phyloP scores from a whole-genome alignment of 2,329 filamentous ascomycete species.

The Geoglossum cookeanum region DNA sequence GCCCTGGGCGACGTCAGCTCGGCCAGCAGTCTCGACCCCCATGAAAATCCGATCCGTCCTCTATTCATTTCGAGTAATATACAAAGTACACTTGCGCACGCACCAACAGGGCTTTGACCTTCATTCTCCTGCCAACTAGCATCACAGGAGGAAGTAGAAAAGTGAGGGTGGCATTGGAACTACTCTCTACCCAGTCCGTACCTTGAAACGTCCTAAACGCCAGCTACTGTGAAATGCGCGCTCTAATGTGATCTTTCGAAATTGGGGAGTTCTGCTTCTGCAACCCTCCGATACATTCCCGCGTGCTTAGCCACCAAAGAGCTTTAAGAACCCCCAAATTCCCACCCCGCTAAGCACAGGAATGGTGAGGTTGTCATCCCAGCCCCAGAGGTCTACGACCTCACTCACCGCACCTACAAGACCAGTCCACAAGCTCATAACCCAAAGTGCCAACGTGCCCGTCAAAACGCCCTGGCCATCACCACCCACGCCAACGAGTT shows the following conservation, averaged over 20 bases:
- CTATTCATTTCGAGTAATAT: not conserved
- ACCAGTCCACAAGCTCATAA: conserved; percentile 77
- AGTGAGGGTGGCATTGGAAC: not conserved
- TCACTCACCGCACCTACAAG: conserved; percentile 77
- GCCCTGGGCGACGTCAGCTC: too few relatives aligned
- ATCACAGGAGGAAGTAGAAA: not conserved
- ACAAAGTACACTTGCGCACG: not conserved
- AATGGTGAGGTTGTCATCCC: conserved; percentile 97
- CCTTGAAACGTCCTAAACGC: not conserved
- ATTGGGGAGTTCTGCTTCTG: too few relatives aligned
- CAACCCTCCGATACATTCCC: not conserved
- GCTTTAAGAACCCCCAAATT: conserved; percentile 77
- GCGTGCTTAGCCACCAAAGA: conserved; percentile 38
- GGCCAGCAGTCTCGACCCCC: too few relatives aligned
- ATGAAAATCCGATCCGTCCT: not conserved
- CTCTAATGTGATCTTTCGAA: not conserved
- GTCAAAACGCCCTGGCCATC: conserved; percentile 40
- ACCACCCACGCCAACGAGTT: conserved; percentile 32
- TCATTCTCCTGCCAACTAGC: not conserved
- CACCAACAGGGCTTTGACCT: not conserved
- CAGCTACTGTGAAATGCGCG: not conserved
- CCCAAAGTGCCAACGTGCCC: conserved; percentile 53
- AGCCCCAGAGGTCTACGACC: conserved; percentile 75
- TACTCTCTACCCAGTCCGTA: not conserved
- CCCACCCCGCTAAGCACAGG: conserved; percentile 76